Conservation (phyloP, 768 basidiomycete species). For the Rhodocollybia butyracea region DNA sequence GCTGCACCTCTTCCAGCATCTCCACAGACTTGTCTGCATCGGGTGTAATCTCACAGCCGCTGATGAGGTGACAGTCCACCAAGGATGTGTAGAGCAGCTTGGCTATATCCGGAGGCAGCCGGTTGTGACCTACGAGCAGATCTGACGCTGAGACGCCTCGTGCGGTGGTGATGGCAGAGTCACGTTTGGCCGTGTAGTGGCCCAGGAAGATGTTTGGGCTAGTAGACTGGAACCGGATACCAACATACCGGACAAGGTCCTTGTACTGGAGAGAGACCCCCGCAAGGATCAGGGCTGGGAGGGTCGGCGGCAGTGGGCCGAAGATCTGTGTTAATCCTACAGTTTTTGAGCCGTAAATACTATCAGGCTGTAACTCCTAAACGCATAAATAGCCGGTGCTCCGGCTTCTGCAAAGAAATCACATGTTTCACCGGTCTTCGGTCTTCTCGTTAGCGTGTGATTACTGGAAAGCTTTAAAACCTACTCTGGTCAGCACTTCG, state of each 20-base stretch:
- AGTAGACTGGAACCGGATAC: neutral
- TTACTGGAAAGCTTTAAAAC: neutral
- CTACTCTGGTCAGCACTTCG: neutral
- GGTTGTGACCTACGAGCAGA: neutral
- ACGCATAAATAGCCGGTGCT: too few relatives aligned
- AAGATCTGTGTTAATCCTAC: too few relatives aligned
- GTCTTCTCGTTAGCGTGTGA: neutral
- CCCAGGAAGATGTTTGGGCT: neutral
- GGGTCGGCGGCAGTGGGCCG: neutral
- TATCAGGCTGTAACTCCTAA: too few relatives aligned
- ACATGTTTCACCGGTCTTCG: too few relatives aligned
- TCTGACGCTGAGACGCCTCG: neutral
- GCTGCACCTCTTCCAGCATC: slow-evolving; percentile 40
- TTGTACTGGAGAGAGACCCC: neutral
- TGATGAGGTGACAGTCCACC: slow-evolving; percentile 14
- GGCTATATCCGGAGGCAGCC: slow-evolving; percentile 1
- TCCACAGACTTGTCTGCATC: slow-evolving; percentile 4
- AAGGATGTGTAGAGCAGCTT: slow-evolving; percentile 13
- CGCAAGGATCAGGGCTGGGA: neutral
- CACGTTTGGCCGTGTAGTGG: slow-evolving; percentile 7
- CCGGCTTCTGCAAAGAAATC: too few relatives aligned
- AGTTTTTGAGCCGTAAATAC: too few relatives aligned
- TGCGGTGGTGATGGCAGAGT: neutral
- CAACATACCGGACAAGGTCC: neutral
- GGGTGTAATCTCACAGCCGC: slow-evolving; percentile 6